Conservation (phyloP, 345 rosid species). For the Euphorbia pulcherrima region DNA sequence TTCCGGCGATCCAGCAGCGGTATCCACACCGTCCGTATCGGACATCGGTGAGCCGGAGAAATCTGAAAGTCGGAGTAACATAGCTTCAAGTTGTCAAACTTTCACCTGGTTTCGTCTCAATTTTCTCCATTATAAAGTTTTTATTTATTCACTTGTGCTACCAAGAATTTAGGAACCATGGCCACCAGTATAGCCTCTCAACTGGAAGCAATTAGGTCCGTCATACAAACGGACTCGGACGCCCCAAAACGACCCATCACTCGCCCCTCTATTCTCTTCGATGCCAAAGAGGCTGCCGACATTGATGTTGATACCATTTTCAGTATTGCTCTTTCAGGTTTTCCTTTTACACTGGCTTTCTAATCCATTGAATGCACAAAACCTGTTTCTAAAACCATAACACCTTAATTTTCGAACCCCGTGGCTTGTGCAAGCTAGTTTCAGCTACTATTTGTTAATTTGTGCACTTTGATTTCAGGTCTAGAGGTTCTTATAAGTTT, state of each 20-base stretch:
- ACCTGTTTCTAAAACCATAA: background rate
- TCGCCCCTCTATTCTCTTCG: conserved; percentile 55
- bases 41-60: too few relatives aligned
- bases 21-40: too few relatives aligned
- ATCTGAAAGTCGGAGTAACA: too few relatives aligned
- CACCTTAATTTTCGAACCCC: background rate
- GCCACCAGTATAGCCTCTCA: conserved; percentile 60
- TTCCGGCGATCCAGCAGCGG: too few relatives aligned
- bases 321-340: conserved; percentile 52
- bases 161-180: conserved; percentile 28
- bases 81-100: background rate
- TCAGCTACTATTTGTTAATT: background rate
- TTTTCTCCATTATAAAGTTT: background rate
- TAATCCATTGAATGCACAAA: background rate
- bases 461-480: conserved; percentile 45
- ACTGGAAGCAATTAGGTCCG: conserved; percentile 55
- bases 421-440: background rate
- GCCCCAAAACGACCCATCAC: conserved; percentile 49
- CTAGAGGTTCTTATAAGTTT: conserved; percentile 54
- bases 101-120: background rate
- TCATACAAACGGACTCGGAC: conserved; percentile 48
- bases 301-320: conserved; percentile 62
- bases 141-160: background rate
- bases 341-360: background rate
- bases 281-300: conserved; percentile 67